Evolutionary conservation across 1,284 basidiomycete species (phyloP), one percentile per base, ranked within the genome.

Genomic region (Calocybe gambosa): DNA sequence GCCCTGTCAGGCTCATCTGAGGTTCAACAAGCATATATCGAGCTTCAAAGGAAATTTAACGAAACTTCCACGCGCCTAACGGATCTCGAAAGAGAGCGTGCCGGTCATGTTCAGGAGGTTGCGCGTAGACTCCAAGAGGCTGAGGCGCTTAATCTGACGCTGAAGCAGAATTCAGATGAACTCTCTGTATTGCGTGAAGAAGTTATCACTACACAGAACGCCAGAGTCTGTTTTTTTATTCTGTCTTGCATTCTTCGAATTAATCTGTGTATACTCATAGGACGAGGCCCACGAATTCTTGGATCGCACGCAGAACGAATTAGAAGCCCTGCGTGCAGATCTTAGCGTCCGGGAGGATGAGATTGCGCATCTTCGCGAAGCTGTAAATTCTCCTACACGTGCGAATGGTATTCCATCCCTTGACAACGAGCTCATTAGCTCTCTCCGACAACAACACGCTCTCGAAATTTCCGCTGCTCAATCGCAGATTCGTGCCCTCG

Each of bases 381-480:
- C 63, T 6, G 61, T 65, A 20, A 62, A 66, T 25, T 63, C 63
- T 19, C 63, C 67, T 2, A 51, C 42, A n/a, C 45, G 58, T 33
- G 56, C 61, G 7, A 63, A 70, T 34, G 57, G 60, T 10, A 59
- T 70, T 23, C 71, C 70, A 37, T 76, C 75, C 46, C 71, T 89
- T 26, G 80, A 84, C 63, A 74, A 77, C 55, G 88, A 89, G 63
- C 75, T 89, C 66, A 63, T 88, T 21, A 73, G 75, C 48, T 77
- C 82, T 15, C 62, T 83, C 25, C 72, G 74, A 54, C 82, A 87
- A 54, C 82, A 86, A 51, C 86, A 89, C 55, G 71, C 76, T 6
- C 76, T 93, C 42, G 89, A 91, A 53, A 68, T 92, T 2, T 93
- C 89, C 36, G 70, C 79, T 12, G 77, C 88, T 10, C 82, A 86